A percentile compares a stretch with the other conserved stretches of the same genome.
Conservation (phyloP, 169 alveolate genomes). For the Theileria sp. region DNA sequence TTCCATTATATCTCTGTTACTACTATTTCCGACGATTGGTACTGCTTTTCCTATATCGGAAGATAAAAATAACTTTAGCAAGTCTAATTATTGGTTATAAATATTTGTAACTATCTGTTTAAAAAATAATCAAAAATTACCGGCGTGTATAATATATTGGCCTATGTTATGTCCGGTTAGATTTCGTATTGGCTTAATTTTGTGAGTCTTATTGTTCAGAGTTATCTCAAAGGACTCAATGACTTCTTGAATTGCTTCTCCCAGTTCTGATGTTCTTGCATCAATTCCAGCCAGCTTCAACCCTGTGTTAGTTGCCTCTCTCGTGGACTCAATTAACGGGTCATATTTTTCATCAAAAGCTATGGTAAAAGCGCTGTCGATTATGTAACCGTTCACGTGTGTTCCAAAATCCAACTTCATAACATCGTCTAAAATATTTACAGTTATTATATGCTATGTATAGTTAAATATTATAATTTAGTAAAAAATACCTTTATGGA, state of each 20-base stretch:
- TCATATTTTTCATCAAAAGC: conserved; percentile 88
- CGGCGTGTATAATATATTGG: conserved; percentile 97
- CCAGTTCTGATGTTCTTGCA: conserved; percentile 94
- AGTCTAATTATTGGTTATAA: background rate
- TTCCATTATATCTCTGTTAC: conserved; percentile 91
- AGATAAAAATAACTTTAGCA: background rate
- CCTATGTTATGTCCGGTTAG: conserved; percentile 98
- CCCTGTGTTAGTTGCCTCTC: conserved; percentile 99
- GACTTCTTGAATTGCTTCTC: conserved; percentile 97
- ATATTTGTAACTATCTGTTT: background rate
- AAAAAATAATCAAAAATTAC: conserved; percentile 39
- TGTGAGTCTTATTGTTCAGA: conserved; percentile 88
- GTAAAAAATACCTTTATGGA: conserved; percentile 54
- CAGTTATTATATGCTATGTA: background rate
- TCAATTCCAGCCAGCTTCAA: conserved; percentile 98
- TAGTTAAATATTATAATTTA: background rate
- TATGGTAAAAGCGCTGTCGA: conserved; percentile 99
- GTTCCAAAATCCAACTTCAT: conserved; percentile 99
- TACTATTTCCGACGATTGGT: conserved; percentile 93
- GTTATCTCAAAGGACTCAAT: conserved; percentile 96
- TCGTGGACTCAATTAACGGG: conserved; percentile 89
- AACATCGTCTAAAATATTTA: conserved; percentile 74
- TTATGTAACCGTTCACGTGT: conserved; percentile 97
- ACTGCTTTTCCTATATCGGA: conserved; percentile 87
- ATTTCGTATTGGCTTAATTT: conserved; percentile 94